Conservation (phyloP, 305 asterid species). For the Galium porrigens region DNA sequence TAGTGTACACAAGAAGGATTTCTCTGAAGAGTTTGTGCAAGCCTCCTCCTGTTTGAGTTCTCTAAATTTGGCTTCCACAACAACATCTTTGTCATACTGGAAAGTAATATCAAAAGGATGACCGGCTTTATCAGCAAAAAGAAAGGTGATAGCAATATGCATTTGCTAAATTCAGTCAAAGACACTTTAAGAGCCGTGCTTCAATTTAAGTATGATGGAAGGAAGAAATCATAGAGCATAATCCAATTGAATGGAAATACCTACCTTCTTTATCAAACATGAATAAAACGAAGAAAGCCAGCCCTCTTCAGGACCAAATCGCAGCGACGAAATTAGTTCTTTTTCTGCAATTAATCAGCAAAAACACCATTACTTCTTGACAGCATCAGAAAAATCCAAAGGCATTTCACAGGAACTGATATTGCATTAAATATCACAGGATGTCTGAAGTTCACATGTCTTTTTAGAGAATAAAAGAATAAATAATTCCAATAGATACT, state of each 20-base stretch:
- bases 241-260: conserved; percentile 6
- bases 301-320: conserved; percentile 73
- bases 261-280: conserved; percentile 84
- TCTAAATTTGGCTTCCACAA: conserved; percentile 68
- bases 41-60: conserved; percentile 70
- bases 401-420: not conserved
- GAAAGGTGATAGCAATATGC: conserved; percentile 12
- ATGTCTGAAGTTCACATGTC: not conserved
- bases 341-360: conserved; percentile 36
- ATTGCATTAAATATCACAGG: not conserved
- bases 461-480: not conserved
- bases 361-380: not conserved
- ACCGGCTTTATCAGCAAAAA: conserved; percentile 13
- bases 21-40: conserved; percentile 32
- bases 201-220: not conserved
- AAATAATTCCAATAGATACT: conserved; percentile 13
- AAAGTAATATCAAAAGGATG: conserved; percentile 17
- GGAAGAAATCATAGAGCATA: not conserved
- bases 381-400: not conserved
- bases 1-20: conserved; percentile 49
- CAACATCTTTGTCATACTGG: conserved; percentile 79
- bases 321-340: conserved; percentile 53
- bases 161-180: conserved; percentile 1
- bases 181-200: not conserved
- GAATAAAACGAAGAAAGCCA: conserved; percentile 95